A percentile compares a stretch with the other conserved stretches of the same genome.
phyloP scores from a whole-genome alignment of 495 filamentous ascomycete genomes.

The Extremus antarcticus region DNA sequence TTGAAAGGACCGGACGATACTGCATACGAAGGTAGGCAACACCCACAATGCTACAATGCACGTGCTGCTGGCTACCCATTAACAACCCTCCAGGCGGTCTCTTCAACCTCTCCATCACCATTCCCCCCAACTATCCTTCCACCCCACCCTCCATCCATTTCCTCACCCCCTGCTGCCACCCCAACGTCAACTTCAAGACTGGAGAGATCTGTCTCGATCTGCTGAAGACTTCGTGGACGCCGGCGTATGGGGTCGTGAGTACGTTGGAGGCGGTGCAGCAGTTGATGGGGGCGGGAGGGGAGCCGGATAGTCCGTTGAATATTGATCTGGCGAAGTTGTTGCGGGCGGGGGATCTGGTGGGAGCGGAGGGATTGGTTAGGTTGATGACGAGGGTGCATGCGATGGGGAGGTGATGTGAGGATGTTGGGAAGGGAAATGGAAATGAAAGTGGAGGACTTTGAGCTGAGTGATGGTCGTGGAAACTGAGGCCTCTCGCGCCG shows the following conservation, averaged over 20 bases:
- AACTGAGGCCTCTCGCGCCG: too few species aligned
- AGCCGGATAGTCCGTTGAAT: slow-evolving; percentile 75
- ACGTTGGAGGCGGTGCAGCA: slow-evolving; percentile 69
- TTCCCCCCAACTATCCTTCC: slow-evolving; percentile 71
- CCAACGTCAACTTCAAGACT: slow-evolving; percentile 68
- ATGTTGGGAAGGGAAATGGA: neutral
- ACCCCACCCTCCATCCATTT: slow-evolving; percentile 68
- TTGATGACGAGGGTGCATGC: slow-evolving; percentile 47
- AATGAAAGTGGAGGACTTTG: neutral
- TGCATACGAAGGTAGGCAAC: slow-evolving; percentile 58
- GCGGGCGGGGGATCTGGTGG: slow-evolving; percentile 62
- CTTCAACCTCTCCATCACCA: slow-evolving; percentile 68
- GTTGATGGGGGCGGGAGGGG: slow-evolving; percentile 59
- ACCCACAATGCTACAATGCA: neutral
- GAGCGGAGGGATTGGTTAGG: slow-evolving; percentile 70
- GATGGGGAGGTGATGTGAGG: slow-evolving; percentile 5
- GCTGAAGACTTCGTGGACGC: slow-evolving; percentile 70
- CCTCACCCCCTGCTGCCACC: slow-evolving; percentile 69
- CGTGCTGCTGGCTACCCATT: neutral
- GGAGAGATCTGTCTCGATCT: slow-evolving; percentile 93
- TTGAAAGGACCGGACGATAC: slow-evolving; percentile 56
- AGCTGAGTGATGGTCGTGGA: too few species aligned
- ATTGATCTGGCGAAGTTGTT: slow-evolving; percentile 75
- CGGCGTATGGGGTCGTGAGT: slow-evolving; percentile 67
- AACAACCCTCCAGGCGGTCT: slow-evolving; percentile 52